Conservation (phyloP, 306 rosid genomes). For the Astragalus membranaceus region DNA sequence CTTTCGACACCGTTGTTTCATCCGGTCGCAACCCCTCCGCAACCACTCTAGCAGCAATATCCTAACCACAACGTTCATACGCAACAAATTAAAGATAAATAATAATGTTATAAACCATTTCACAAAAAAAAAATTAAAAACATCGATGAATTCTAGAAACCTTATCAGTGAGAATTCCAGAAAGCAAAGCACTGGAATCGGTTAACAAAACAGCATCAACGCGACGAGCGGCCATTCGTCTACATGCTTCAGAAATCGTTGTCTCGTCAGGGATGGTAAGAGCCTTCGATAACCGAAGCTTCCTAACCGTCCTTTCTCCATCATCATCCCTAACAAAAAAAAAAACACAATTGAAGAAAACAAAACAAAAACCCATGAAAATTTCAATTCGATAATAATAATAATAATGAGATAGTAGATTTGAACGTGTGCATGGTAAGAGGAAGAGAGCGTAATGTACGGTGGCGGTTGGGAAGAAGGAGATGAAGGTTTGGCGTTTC, state of each 20-base stretch:
- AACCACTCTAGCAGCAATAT: conserved; percentile 68
- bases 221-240: conserved; percentile 95
- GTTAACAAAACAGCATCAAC: conserved; percentile 80
- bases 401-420: not conserved
- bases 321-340: conserved; percentile 38
- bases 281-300: conserved; percentile 78
- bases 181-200: conserved; percentile 81
- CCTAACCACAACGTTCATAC: conserved; percentile 39
- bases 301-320: conserved; percentile 91
- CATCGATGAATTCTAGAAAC: conserved; percentile 8
- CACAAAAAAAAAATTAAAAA: not conserved
- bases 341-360: not conserved
- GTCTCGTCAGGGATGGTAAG: conserved; percentile 89
- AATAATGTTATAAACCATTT: not conserved
- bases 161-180: conserved; percentile 90
- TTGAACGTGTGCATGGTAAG: not conserved
- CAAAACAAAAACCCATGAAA: not conserved
- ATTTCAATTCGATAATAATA: not conserved
- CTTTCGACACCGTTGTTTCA: conserved; percentile 67
- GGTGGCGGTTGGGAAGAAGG: conserved; percentile 29
- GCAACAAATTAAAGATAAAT: not conserved
- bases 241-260: conserved; percentile 80
- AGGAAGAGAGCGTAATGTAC: not conserved
- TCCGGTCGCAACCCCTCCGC: conserved; percentile 79
- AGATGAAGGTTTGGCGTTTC: conserved; percentile 42